Percentiles rank a stretch among this genome's conserved stretches.
phyloP scores from a whole-genome alignment of 306 rosid species.

The Urtica urens region DNA sequence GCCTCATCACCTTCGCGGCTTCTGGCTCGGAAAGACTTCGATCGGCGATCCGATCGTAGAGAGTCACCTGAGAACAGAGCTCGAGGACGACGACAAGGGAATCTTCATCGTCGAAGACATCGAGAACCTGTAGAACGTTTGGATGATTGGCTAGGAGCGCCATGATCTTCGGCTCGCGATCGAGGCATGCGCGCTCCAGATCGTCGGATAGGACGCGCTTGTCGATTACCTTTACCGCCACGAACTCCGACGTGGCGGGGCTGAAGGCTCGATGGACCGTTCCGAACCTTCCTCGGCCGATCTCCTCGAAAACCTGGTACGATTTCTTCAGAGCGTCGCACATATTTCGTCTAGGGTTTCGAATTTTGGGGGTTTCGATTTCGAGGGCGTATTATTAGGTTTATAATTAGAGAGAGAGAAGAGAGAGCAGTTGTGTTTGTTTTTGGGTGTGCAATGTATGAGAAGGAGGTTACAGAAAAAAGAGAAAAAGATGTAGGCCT shows the following conservation, averaged over 20 bases:
- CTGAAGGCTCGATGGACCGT: slow-evolving; percentile 47
- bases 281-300: slow-evolving; percentile 73
- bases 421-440: background rate
- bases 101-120: slow-evolving; percentile 38
- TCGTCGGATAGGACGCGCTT: slow-evolving; percentile 40
- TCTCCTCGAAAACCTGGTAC: slow-evolving; percentile 51
- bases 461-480: too few species aligned
- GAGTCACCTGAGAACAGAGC: slow-evolving; percentile 45
- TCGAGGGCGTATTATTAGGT: slow-evolving; percentile 1
- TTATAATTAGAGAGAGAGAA: slow-evolving; percentile 9
- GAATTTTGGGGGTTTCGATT: background rate
- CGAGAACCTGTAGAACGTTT: slow-evolving; percentile 37
- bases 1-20: slow-evolving; percentile 30
- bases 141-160: slow-evolving; percentile 51
- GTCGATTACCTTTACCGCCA: slow-evolving; percentile 58
- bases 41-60: slow-evolving; percentile 49
- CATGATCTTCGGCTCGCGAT: slow-evolving; percentile 64
- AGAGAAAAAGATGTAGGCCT: too few species aligned
- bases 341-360: slow-evolving; percentile 26
- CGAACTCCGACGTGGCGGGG: slow-evolving; percentile 16
- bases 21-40: slow-evolving; percentile 33
- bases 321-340: slow-evolving; percentile 28
- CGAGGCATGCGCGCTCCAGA: slow-evolving; percentile 50
- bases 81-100: slow-evolving; percentile 37
- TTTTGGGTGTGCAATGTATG: background rate